phyloP scores from a whole-genome alignment of 2,329 filamentous ascomycete species.

The Fusarium sp. region DNA sequence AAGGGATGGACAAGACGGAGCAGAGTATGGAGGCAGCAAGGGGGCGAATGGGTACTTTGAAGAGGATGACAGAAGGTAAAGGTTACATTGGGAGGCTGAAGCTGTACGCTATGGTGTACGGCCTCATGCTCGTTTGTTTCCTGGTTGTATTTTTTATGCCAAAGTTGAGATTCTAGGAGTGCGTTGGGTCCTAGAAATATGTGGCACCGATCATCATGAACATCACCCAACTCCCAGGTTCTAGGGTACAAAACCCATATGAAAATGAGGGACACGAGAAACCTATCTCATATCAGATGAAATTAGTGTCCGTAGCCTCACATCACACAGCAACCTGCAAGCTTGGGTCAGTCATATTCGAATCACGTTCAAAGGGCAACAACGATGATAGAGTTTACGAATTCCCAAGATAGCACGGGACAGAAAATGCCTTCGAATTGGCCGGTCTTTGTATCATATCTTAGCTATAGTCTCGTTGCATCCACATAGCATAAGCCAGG shows the following conservation, averaged over 20 bases:
- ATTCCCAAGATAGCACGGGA: not conserved
- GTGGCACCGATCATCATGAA: not conserved
- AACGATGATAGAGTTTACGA: not conserved
- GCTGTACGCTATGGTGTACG: conserved; percentile 86
- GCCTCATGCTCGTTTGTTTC: conserved; percentile 80
- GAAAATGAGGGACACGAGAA: not conserved
- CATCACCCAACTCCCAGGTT: not conserved
- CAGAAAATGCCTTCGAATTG: not conserved
- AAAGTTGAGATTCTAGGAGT: conserved; percentile 81
- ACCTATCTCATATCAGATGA: not conserved
- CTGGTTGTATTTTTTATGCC: conserved; percentile 87
- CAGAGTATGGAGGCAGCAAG: conserved; percentile 80
- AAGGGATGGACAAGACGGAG: conserved; percentile 82
- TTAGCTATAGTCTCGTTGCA: not conserved
- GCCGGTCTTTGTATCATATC: not conserved
- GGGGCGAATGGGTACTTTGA: conserved; percentile 80
- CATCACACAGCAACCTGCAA: not conserved
- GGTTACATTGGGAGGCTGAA: conserved; percentile 88
- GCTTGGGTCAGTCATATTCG: not conserved
- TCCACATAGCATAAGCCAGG: not conserved
- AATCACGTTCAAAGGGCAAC: not conserved
- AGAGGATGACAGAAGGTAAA: conserved; percentile 85
- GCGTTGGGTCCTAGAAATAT: not conserved
- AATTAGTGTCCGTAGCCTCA: not conserved
- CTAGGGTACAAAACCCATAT: not conserved